A percentile compares a stretch with the other conserved stretches of the same genome.
These are phyloP conservation scores for Aspergillus homomorphus DNA, from an alignment of 495 filamentous ascomycete genomes.

Conservation along the genomic window DNA sequence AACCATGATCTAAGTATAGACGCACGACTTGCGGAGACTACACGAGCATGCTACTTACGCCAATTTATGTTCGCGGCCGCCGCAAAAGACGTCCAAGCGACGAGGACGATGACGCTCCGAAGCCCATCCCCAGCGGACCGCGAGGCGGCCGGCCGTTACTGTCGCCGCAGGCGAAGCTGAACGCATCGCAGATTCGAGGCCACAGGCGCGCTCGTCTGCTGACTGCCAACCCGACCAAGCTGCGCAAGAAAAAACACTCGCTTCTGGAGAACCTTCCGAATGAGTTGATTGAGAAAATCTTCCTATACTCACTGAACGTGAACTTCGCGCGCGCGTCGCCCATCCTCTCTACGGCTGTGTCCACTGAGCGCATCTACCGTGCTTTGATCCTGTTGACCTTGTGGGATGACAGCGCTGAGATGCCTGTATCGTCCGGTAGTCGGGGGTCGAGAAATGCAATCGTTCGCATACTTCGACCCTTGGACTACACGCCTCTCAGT, in stretches of 20 bases:
- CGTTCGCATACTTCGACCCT: constrained; percentile 28
- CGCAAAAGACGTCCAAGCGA: constrained; percentile 15
- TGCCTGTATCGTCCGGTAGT: background rate
- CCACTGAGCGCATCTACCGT: constrained; percentile 41
- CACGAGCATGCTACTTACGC: constrained; percentile 22
- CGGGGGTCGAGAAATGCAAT: constrained; percentile 15
- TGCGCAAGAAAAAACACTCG: constrained; percentile 28
- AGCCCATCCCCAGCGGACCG: constrained; percentile 13
- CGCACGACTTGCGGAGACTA: no score
- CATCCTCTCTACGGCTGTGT: constrained; percentile 34
- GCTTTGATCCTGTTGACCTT: constrained; percentile 40
- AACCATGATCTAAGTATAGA: no score
- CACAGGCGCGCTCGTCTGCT: constrained; percentile 17
- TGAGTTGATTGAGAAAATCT: constrained; percentile 54
- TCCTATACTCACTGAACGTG: constrained; percentile 47
- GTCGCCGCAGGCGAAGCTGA: constrained; percentile 9
- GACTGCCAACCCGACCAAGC: constrained; percentile 11
- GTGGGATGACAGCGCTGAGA: constrained; percentile 28
- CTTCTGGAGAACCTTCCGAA: constrained; percentile 49
- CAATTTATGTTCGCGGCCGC: constrained; percentile 29
- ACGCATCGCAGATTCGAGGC: constrained; percentile 12
- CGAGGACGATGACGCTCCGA: constrained; percentile 12
- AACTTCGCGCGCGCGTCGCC: constrained; percentile 46
- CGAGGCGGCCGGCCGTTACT: constrained; percentile 22
- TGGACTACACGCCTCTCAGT: constrained; percentile 30